These are phyloP conservation scores for Lipomyces spencermartinsiae DNA, from an alignment of 805 yeast genomes.

Conservation along the genomic window DNA sequence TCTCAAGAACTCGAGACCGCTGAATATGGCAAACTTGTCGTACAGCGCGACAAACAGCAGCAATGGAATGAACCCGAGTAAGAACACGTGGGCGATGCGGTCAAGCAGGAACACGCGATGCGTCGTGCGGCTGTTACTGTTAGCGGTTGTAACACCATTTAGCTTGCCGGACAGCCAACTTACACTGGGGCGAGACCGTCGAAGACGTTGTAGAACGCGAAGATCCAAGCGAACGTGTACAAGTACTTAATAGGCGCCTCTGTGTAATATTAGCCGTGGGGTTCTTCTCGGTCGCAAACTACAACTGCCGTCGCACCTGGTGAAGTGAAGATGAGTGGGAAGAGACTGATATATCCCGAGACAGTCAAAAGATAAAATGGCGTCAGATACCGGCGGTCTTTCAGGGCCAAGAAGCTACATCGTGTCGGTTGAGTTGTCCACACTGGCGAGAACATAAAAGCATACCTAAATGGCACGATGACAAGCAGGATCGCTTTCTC, in stretches of 20 bases:
- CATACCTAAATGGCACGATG: slow-evolving; percentile 64
- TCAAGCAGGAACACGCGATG: slow-evolving; percentile 65
- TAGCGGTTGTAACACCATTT: neutral
- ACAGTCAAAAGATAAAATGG: slow-evolving; percentile 74
- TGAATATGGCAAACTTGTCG: slow-evolving; percentile 53
- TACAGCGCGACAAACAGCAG: slow-evolving; percentile 63
- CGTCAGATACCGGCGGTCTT: slow-evolving; percentile 72
- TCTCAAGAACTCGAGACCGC: slow-evolving; percentile 72
- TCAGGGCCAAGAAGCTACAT: slow-evolving; percentile 70
- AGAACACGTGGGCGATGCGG: slow-evolving; percentile 69
- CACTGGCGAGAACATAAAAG: neutral
- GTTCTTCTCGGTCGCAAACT: neutral
- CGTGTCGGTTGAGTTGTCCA: neutral
- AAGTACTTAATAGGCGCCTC: slow-evolving; percentile 79
- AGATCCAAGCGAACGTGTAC: slow-evolving; percentile 85
- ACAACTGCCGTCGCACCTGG: slow-evolving; percentile 45
- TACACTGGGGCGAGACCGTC: slow-evolving; percentile 54
- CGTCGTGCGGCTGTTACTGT: slow-evolving; percentile 12
- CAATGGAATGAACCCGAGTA: slow-evolving; percentile 70
- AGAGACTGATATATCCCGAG: slow-evolving; percentile 84
- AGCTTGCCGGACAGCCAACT: slow-evolving; percentile 3
- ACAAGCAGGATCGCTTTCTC: slow-evolving; percentile 94
- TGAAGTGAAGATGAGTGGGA: slow-evolving; percentile 83
- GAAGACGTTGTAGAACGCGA: slow-evolving; percentile 74
- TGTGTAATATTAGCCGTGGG: neutral